Percentiles rank a stretch among this genome's conserved stretches.
phyloP scores from a whole-genome alignment of 2,329 filamentous ascomycete genomes.

The Pseudofabraea citricarpa region DNA sequence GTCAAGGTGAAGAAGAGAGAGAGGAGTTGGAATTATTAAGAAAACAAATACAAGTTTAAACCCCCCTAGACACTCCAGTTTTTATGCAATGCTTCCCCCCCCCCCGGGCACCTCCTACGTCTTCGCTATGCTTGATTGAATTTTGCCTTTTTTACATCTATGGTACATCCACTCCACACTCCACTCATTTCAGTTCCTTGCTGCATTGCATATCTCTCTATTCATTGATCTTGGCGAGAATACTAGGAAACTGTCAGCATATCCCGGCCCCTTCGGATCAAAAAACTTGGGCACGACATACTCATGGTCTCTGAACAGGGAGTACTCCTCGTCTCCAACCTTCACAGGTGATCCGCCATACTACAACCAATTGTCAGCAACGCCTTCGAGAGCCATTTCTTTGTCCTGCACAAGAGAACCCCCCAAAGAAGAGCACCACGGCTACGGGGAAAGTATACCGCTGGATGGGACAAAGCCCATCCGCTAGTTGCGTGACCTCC shows the following conservation, averaged over 20 bases:
- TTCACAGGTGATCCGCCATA: conserved; percentile 94
- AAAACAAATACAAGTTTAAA: neutral
- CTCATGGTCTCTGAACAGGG: conserved; percentile 96
- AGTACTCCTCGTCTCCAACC: conserved; percentile 95
- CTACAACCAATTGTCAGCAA: conserved; percentile 40
- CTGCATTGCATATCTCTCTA: conserved; percentile 42
- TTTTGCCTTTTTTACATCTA: conserved; percentile 18
- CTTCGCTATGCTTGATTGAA: conserved; percentile 17
- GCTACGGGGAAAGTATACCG: too few species aligned
- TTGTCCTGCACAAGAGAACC: too few species aligned
- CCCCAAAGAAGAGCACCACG: too few species aligned
- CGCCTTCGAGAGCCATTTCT: too few species aligned
- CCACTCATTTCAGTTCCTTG: neutral
- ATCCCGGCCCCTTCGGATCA: neutral
- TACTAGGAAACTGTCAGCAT: conserved; percentile 48
- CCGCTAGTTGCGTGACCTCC: too few species aligned
- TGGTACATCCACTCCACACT: too few species aligned
- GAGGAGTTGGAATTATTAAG: conserved; percentile 3
- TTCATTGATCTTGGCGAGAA: conserved; percentile 99
- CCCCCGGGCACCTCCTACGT: neutral
- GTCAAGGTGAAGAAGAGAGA: neutral
- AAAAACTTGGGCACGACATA: conserved; percentile 48
- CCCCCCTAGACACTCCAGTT: conserved; percentile 1
- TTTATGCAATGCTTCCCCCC: neutral
- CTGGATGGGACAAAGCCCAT: too few species aligned